Conservation (phyloP, 2,329 filamentous ascomycete genomes). For the Talaromyces islandicus region DNA sequence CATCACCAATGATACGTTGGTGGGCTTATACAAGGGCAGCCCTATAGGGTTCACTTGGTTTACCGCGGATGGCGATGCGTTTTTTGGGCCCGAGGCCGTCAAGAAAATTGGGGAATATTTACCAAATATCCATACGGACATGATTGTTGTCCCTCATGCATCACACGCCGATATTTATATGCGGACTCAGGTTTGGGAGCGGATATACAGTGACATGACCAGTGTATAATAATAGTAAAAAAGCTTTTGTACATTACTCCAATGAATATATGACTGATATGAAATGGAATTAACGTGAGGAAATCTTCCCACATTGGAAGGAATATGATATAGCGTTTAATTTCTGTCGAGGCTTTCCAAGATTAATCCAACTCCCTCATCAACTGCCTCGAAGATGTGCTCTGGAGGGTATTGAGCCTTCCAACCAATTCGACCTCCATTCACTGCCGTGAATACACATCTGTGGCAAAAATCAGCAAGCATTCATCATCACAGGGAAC, state of each 20-base stretch:
- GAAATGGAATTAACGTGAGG: too few species aligned
- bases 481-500: neutral
- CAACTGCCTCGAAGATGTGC: conserved; percentile 43
- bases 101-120: neutral
- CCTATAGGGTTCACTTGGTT: neutral
- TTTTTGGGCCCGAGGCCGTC: neutral
- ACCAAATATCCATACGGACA: neutral
- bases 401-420: conserved; percentile 35
- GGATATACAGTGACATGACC: neutral
- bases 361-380: conserved; percentile 44
- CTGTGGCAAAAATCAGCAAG: conserved; percentile 18
- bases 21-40: neutral
- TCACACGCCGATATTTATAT: neutral
- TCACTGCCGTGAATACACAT: conserved; percentile 39
- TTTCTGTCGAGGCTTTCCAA: conserved; percentile 13
- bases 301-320: neutral
- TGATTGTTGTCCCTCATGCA: neutral
- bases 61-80: neutral
- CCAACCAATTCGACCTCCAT: conserved; percentile 43
- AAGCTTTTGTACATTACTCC: too few species aligned
- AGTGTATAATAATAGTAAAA: neutral
- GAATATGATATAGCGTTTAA: neutral
- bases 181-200: neutral
- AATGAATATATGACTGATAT: too few species aligned
- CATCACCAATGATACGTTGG: neutral